phyloP scores from a whole-genome alignment of 331 rosid species.

The Rosa hybrid region DNA sequence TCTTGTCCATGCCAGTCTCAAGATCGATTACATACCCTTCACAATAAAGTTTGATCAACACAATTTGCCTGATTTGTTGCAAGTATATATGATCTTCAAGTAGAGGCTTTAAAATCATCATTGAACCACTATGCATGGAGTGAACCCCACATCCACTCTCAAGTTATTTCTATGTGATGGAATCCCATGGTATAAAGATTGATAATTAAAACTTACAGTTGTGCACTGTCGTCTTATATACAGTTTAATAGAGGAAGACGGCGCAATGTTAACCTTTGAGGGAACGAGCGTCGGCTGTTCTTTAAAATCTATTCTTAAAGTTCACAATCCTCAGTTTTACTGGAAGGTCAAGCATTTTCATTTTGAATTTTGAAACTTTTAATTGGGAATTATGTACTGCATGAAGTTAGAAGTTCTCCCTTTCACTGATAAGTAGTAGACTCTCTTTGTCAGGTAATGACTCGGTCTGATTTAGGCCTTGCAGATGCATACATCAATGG shows the following conservation, averaged over 20 bases:
- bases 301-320: slow-evolving; percentile 47
- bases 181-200: no score
- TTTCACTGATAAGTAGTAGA: background rate
- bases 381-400: background rate
- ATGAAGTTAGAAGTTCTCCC: background rate
- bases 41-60: no score
- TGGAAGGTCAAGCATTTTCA: slow-evolving; percentile 61
- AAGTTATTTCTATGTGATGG: no score
- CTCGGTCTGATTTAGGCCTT: slow-evolving; percentile 89
- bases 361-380: background rate
- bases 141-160: no score
- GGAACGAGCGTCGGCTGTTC: slow-evolving; percentile 47
- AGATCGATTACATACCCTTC: no score
- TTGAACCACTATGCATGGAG: no score
- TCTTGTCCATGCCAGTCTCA: no score
- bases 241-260: slow-evolving; percentile 88
- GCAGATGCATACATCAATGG: slow-evolving; percentile 91
- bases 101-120: no score
- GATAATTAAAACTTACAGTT: no score
- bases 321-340: slow-evolving; percentile 83
- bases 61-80: no score
- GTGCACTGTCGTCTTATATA: background rate
- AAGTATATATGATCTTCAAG: no score
- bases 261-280: slow-evolving; percentile 66
- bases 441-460: slow-evolving; percentile 56